phyloP scores from a whole-genome alignment of 495 filamentous ascomycete genomes.

The Evernia prunastri region DNA sequence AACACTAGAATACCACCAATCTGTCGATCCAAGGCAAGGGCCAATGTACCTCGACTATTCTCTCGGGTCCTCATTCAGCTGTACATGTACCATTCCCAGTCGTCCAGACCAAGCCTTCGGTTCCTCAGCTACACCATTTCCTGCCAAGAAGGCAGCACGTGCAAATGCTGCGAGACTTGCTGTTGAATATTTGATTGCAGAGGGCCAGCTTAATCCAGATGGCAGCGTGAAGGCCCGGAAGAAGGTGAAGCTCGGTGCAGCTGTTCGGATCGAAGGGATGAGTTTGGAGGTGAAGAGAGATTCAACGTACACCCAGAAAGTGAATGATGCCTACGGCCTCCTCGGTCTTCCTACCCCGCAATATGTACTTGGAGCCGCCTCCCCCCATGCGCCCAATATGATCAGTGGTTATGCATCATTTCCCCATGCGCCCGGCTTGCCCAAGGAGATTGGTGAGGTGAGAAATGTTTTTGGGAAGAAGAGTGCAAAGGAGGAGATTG shows the following conservation, averaged over 20 bases:
- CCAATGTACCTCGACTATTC: constrained; percentile 20
- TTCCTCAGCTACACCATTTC: constrained; percentile 19
- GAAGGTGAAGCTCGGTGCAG: constrained; percentile 18
- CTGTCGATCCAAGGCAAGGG: constrained; percentile 9
- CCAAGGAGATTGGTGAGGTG: constrained; percentile 35
- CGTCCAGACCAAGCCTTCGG: constrained; percentile 13
- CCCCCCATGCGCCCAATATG: constrained; percentile 16
- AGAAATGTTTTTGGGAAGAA: constrained; percentile 41
- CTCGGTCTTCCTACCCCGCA: constrained; percentile 18
- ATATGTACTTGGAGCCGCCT: constrained; percentile 20
- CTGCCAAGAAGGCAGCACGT: constrained; percentile 31
- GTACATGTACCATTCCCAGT: constrained; percentile 22
- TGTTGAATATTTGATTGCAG: constrained; percentile 26
- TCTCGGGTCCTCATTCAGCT: constrained; percentile 17
- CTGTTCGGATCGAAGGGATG: constrained; percentile 11
- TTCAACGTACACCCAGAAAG: constrained; percentile 20
- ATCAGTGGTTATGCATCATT: constrained; percentile 30
- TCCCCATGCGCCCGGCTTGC: constrained; percentile 28
- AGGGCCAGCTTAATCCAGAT: constrained; percentile 20
- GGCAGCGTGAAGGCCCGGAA: constrained; percentile 19
- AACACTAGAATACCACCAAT: constrained; percentile 19
- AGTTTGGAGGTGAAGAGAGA: constrained; percentile 15
- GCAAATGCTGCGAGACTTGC: constrained; percentile 25
- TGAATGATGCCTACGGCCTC: constrained; percentile 19
- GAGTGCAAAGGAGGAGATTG: constrained; percentile 42